Percentiles rank a stretch among this genome's conserved stretches.
These are phyloP conservation scores for Trichoderma lentiforme DNA, from an alignment of 2,329 filamentous ascomycete genomes.

Conservation along the genomic window DNA sequence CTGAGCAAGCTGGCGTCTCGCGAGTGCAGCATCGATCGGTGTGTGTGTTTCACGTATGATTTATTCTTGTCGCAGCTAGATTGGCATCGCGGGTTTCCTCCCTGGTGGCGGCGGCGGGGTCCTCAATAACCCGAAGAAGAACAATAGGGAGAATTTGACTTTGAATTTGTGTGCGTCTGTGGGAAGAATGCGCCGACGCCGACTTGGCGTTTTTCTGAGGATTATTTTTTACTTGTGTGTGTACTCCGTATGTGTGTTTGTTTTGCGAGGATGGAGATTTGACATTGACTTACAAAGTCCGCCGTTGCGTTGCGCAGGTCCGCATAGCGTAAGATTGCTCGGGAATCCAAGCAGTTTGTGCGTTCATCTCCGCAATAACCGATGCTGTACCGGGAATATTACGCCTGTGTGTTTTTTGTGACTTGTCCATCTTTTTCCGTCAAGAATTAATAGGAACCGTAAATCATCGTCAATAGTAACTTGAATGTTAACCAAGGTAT, in stretches of 20 bases:
- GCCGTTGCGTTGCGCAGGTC: neutral
- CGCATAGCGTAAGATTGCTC: neutral
- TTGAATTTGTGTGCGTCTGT: neutral
- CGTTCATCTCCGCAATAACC: neutral
- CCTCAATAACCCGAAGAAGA: neutral
- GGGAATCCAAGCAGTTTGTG: neutral
- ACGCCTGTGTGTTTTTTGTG: neutral
- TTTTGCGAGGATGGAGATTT: neutral
- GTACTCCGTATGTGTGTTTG: neutral
- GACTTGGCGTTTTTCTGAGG: neutral
- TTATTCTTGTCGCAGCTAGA: conserved; percentile 9
- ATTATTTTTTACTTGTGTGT: neutral
- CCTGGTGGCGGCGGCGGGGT: neutral
- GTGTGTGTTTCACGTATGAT: conserved; percentile 3
- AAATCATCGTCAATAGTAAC: neutral
- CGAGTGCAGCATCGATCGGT: neutral
- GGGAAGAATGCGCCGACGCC: neutral
- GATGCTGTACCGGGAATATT: neutral
- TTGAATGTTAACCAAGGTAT: neutral
- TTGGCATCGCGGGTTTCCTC: neutral
- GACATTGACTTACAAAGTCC: neutral
- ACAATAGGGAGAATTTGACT: neutral
- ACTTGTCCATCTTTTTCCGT: neutral
- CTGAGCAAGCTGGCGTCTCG: neutral
- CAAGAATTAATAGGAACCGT: neutral